These are phyloP conservation scores for Diaporthe caulivora DNA, from an alignment of 2,329 filamentous ascomycete genomes.

Conservation along the genomic window DNA sequence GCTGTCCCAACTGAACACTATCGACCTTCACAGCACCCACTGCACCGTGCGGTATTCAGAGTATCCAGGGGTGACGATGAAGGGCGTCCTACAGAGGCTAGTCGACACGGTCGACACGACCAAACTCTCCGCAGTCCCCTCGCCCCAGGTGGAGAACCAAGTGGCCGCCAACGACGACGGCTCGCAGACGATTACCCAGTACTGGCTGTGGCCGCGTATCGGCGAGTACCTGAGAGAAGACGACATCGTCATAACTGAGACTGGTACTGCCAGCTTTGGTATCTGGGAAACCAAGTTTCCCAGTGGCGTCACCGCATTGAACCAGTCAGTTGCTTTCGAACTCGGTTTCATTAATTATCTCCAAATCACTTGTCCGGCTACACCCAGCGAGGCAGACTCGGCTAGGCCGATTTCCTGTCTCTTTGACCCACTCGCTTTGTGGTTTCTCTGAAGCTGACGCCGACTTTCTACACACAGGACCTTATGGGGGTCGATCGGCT, in stretches of 20 bases:
- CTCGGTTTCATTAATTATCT: neutral
- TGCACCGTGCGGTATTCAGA: constrained; percentile 82
- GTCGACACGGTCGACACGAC: constrained; percentile 69
- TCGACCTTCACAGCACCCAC: constrained; percentile 83
- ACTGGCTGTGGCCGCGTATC: constrained; percentile 82
- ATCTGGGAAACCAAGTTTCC: constrained; percentile 90
- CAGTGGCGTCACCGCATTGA: constrained; percentile 80
- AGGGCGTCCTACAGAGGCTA: constrained; percentile 80
- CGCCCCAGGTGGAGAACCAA: constrained; percentile 67
- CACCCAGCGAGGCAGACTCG: neutral
- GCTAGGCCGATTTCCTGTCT: neutral
- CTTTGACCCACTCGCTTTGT: neutral
- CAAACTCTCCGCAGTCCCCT: constrained; percentile 67
- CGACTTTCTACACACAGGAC: constrained; percentile 52
- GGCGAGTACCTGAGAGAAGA: constrained; percentile 78
- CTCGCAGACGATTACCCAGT: constrained; percentile 70
- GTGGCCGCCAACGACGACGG: constrained; percentile 55
- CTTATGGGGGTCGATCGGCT: constrained; percentile 77
- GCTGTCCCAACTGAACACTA: constrained; percentile 80
- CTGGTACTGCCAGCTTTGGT: constrained; percentile 89
- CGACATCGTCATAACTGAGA: constrained; percentile 88
- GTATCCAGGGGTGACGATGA: constrained; percentile 83
- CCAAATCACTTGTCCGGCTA: neutral
- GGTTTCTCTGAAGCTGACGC: neutral
- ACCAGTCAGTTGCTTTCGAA: constrained; percentile 58